Conservation (phyloP, 2,329 filamentous ascomycete genomes). For the Penicillium sp. region DNA sequence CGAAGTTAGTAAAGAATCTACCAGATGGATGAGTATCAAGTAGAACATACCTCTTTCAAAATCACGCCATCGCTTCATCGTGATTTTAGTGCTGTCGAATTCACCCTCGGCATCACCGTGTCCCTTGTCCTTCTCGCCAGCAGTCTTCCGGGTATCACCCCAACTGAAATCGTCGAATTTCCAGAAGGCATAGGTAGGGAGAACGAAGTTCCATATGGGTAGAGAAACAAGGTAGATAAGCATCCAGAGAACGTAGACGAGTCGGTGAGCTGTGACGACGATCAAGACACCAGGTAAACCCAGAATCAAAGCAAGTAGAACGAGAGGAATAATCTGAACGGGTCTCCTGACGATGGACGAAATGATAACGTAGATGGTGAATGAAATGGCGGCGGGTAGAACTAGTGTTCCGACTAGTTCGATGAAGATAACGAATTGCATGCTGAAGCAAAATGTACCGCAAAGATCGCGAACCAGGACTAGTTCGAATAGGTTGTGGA, state of each 20-base stretch:
- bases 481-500: constrained; percentile 98
- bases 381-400: constrained; percentile 91
- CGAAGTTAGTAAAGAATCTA: neutral
- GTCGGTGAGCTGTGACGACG: constrained; percentile 87
- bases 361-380: constrained; percentile 93
- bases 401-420: constrained; percentile 94
- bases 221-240: constrained; percentile 89
- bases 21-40: neutral
- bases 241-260: constrained; percentile 96
- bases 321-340: constrained; percentile 83
- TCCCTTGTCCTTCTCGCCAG: constrained; percentile 85
- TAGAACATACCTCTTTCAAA: constrained; percentile 72
- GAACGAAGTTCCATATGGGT: constrained; percentile 95
- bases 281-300: constrained; percentile 92
- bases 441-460: constrained; percentile 99
- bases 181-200: constrained; percentile 95
- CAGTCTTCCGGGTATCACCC: constrained; percentile 96
- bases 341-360: constrained; percentile 77
- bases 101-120: constrained; percentile 83
- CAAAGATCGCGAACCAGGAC: constrained; percentile 93
- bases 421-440: constrained; percentile 98
- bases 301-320: constrained; percentile 85
- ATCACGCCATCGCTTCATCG: constrained; percentile 98
- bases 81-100: constrained; percentile 98
- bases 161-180: constrained; percentile 99